These are phyloP conservation scores for Fraxinus ornus DNA, from an alignment of 305 asterid genomes.

Conservation along the genomic window DNA sequence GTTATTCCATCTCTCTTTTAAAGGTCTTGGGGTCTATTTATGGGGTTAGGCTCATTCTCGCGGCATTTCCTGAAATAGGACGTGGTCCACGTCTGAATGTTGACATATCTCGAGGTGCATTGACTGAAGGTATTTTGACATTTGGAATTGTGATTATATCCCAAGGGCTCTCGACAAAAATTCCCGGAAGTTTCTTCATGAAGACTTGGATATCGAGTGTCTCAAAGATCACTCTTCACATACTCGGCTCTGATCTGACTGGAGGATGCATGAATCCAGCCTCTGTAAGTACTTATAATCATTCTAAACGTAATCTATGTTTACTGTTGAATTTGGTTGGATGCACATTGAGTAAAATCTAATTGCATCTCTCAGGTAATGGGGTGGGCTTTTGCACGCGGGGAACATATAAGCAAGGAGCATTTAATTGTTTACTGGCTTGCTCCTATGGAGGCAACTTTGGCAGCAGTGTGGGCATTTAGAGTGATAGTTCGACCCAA, in stretches of 20 bases:
- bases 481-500: constrained; percentile 39
- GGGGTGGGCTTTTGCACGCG: constrained; percentile 95
- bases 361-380: constrained; percentile 50
- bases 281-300: constrained; percentile 47
- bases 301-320: background rate
- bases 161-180: constrained; percentile 50
- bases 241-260: constrained; percentile 84
- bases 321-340: background rate
- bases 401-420: constrained; percentile 73
- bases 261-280: constrained; percentile 99
- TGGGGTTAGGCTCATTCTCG: constrained; percentile 62
- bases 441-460: constrained; percentile 81
- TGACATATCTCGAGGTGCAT: constrained; percentile 71
- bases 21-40: constrained; percentile 74
- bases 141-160: constrained; percentile 60
- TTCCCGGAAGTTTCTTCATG: constrained; percentile 52
- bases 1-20: constrained; percentile 13
- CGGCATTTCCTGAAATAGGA: constrained; percentile 55
- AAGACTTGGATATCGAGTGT: constrained; percentile 85
- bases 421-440: constrained; percentile 87
- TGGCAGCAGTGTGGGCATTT: constrained; percentile 69
- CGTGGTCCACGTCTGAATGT: constrained; percentile 67
- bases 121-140: constrained; percentile 76
- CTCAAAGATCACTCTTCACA: constrained; percentile 74
- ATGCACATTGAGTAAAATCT: background rate